phyloP scores from a whole-genome alignment of 2,329 filamentous ascomycete species.

The Trichoderma arundinaceum region DNA sequence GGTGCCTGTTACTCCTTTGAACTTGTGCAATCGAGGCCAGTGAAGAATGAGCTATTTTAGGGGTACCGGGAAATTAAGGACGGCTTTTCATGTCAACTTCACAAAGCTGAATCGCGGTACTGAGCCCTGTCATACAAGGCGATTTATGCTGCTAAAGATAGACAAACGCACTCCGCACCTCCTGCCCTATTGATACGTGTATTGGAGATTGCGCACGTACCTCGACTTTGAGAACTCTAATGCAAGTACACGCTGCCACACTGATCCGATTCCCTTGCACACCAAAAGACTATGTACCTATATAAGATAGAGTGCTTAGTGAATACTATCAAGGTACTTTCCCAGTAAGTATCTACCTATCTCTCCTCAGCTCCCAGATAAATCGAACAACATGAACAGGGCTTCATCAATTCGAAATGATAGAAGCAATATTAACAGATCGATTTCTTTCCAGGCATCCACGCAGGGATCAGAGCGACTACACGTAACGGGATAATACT shows the following conservation, averaged over 20 bases:
- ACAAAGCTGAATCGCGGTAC: background rate
- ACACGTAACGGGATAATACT: conserved; percentile 6
- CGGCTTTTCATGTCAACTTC: background rate
- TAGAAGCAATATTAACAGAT: background rate
- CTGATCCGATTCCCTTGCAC: too few relatives aligned
- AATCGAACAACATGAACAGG: background rate
- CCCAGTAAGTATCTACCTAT: too few relatives aligned
- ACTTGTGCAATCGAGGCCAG: background rate
- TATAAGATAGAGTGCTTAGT: background rate
- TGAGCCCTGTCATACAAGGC: background rate
- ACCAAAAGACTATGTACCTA: too few relatives aligned
- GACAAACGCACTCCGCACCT: background rate
- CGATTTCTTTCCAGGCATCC: background rate
- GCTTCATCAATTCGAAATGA: too few relatives aligned
- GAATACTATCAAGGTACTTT: too few relatives aligned
- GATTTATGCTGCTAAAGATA: background rate
- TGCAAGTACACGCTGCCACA: too few relatives aligned
- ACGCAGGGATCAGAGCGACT: background rate
- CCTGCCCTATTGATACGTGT: background rate
- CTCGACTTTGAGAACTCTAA: too few relatives aligned
- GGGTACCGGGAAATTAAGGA: conserved; percentile 13
- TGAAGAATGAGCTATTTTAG: background rate
- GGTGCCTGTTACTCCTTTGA: background rate
- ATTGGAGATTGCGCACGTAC: background rate
- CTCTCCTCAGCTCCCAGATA: background rate